Evolutionary conservation across 371 early-diverging fungal genomes (phyloP).

Genomic region (Mortierella sp.): DNA sequence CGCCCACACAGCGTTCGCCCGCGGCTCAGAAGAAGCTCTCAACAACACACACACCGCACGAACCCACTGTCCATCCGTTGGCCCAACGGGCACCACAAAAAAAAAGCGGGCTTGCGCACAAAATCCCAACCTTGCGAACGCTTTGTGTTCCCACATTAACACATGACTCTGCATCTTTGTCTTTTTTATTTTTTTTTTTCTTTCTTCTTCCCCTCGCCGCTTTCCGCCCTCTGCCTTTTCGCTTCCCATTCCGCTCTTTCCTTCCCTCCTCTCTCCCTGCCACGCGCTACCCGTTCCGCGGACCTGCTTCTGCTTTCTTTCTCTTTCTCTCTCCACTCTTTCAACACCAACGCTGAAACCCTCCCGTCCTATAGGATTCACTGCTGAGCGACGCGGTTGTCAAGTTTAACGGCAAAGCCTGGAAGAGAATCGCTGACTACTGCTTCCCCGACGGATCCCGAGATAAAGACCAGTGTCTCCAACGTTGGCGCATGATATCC

Average conservation of each 20-base stretch:
- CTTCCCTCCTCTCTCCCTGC: background rate
- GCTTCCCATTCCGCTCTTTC: background rate
- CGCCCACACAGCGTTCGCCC: no score
- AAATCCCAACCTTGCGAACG: background rate
- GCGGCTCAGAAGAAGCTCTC: no score
- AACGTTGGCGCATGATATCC: constrained; percentile 39
- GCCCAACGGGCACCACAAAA: no score
- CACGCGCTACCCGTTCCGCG: background rate
- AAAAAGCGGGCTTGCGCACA: background rate
- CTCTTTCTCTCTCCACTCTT: background rate
- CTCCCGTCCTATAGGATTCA: constrained; percentile 6
- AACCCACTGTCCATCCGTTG: no score
- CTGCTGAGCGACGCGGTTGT: constrained; percentile 24
- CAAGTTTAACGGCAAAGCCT: constrained; percentile 39
- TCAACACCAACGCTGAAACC: no score
- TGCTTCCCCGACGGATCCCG: constrained; percentile 33
- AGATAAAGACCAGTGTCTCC: constrained; percentile 34
- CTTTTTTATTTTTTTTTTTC: background rate
- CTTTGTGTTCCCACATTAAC: no score
- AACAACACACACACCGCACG: no score
- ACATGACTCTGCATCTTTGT: no score
- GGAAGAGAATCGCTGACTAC: constrained; percentile 29
- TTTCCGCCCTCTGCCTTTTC: background rate
- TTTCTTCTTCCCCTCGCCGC: background rate
- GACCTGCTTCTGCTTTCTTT: background rate